phyloP scores from a whole-genome alignment of 495 filamentous ascomycete species.

The Daldinia childiae region DNA sequence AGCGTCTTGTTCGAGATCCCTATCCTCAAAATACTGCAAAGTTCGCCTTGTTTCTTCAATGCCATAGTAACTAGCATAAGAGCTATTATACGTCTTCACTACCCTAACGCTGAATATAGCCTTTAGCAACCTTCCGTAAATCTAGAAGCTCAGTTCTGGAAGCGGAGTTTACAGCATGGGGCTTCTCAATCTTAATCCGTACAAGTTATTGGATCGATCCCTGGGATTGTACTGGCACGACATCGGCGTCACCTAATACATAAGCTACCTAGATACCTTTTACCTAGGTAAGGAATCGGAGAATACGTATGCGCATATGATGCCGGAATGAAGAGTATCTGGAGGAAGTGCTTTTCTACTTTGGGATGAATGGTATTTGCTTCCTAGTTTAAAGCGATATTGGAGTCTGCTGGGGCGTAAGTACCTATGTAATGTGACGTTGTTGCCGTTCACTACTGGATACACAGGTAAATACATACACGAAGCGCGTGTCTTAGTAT shows the following conservation, averaged over 20 bases:
- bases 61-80: neutral
- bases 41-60: neutral
- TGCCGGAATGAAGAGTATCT: neutral
- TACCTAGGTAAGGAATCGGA: neutral
- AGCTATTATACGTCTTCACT: neutral
- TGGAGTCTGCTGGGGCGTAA: neutral
- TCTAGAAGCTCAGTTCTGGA: conserved; percentile 20
- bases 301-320: neutral
- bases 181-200: conserved; percentile 16
- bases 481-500: conserved; percentile 14
- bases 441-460: conserved; percentile 8
- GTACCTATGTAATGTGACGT: conserved; percentile 29
- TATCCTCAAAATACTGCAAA: too few relatives aligned
- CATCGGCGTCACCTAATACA: neutral
- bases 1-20: conserved; percentile 21
- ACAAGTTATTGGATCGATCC: conserved; percentile 18
- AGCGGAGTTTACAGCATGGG: conserved; percentile 22
- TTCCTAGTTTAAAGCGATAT: neutral
- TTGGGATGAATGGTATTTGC: neutral
- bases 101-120: neutral
- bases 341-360: neutral
- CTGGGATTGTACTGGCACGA: conserved; percentile 16
- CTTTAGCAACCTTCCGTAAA: too few relatives aligned
- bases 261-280: neutral
- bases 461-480: neutral